These are phyloP conservation scores for Emmonsia crescens DNA, from an alignment of 2,329 filamentous ascomycete genomes.

Conservation along the genomic window DNA sequence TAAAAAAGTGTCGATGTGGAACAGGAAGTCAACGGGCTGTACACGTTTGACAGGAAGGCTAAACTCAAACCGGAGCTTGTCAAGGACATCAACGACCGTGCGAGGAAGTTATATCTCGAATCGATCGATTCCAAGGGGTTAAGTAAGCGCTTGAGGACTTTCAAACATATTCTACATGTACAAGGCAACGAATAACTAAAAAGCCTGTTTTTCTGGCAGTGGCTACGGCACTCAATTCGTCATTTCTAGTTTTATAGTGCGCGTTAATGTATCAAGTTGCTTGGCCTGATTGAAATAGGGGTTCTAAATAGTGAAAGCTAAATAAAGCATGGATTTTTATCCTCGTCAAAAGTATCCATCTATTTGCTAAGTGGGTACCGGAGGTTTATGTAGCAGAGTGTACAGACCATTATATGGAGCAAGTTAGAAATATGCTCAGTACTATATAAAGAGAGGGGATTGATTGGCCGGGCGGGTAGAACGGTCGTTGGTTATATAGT, in stretches of 20 bases:
- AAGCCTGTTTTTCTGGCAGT: no score
- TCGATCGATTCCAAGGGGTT: slow-evolving; percentile 10
- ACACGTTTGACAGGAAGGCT: slow-evolving; percentile 49
- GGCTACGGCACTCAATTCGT: neutral
- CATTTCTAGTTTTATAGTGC: neutral
- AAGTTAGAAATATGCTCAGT: no score
- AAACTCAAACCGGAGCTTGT: slow-evolving; percentile 50
- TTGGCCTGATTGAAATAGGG: neutral
- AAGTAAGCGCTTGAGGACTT: neutral
- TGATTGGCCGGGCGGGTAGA: no score
- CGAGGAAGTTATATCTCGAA: slow-evolving; percentile 37
- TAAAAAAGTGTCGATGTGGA: slow-evolving; percentile 42
- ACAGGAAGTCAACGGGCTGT: slow-evolving; percentile 58
- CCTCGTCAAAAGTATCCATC: neutral
- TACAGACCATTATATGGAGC: no score
- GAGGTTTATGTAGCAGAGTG: neutral
- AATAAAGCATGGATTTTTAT: neutral
- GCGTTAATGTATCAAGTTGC: neutral
- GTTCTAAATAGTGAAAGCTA: neutral
- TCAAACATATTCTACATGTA: neutral
- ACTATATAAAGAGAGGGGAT: no score
- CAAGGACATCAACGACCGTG: slow-evolving; percentile 47
- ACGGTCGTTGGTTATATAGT: no score
- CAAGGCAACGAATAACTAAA: neutral
- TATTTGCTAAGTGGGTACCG: neutral